A percentile compares a stretch with the other conserved stretches of the same genome.
Conservation (phyloP, 306 rosid genomes). For the Glycyrrhiza uralensis region DNA sequence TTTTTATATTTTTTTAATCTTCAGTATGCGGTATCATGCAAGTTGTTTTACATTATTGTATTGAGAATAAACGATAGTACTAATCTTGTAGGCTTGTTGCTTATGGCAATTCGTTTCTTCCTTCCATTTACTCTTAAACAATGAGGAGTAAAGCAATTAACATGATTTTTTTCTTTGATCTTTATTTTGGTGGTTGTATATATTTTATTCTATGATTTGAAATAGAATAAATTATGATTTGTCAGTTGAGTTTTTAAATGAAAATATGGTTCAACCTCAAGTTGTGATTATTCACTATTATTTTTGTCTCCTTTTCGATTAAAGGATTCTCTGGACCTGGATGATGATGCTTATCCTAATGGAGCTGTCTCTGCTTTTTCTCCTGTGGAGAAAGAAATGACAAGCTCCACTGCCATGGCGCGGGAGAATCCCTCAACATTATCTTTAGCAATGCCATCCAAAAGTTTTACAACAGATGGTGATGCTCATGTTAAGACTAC, state of each 20-base stretch:
- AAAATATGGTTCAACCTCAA: not conserved
- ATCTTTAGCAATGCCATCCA: constrained; percentile 30
- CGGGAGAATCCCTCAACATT: constrained; percentile 35
- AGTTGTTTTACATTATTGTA: not conserved
- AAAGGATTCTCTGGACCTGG: constrained; percentile 73
- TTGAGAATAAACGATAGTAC: not conserved
- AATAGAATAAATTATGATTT: not conserved
- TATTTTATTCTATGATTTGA: not conserved
- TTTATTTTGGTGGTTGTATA: constrained; percentile 1
- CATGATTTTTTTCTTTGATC: not conserved
- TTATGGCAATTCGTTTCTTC: constrained; percentile 1
- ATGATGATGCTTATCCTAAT: constrained; percentile 52
- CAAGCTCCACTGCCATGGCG: constrained; percentile 17
- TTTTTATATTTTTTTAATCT: not conserved
- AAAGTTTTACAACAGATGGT: constrained; percentile 21
- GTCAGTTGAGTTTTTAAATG: not conserved
- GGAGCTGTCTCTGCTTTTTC: constrained; percentile 41
- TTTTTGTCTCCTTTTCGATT: not conserved
- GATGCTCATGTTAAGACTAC: constrained; percentile 25
- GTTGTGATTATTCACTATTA: constrained; percentile 3
- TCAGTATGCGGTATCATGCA: not conserved
- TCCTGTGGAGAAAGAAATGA: constrained; percentile 37
- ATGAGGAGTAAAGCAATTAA: not conserved
- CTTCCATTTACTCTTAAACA: not conserved
- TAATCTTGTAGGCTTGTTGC: not conserved